A percentile compares a stretch with the other conserved stretches of the same genome.
Evolutionary conservation across 2,329 filamentous ascomycete species (phyloP).

Genomic region (Paraphaeosphaeria minitans): DNA sequence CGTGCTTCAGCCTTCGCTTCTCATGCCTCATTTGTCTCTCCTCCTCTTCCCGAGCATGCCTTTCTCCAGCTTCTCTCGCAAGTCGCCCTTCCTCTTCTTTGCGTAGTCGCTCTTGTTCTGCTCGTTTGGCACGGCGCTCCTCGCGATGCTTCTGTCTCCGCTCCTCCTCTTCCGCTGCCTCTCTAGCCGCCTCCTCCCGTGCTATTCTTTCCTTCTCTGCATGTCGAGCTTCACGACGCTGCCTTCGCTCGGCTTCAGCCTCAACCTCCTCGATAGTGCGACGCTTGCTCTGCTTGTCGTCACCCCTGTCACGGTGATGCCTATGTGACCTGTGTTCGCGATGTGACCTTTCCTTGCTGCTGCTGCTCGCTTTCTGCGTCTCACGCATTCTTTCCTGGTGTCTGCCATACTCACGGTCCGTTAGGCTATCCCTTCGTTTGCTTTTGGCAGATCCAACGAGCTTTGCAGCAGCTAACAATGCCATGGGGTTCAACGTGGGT

Average conservation of each 20-base stretch:
- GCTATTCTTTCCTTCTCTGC: conserved; percentile 34
- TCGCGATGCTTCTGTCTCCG: conserved; percentile 34
- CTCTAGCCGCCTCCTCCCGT: conserved; percentile 32
- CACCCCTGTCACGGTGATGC: conserved; percentile 32
- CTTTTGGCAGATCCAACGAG: conserved; percentile 26
- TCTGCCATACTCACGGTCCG: conserved; percentile 32
- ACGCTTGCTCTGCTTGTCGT: conserved; percentile 37
- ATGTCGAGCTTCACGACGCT: conserved; percentile 35
- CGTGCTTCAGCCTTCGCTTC: conserved; percentile 27
- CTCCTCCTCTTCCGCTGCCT: conserved; percentile 28
- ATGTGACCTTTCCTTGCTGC: conserved; percentile 35
- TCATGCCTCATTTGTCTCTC: conserved; percentile 35
- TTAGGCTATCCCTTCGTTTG: conserved; percentile 41
- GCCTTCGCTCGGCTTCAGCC: conserved; percentile 32
- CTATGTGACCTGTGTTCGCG: conserved; percentile 35
- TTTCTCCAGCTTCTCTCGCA: conserved; percentile 13
- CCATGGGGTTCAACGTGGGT: conserved; percentile 24
- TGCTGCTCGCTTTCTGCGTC: conserved; percentile 28
- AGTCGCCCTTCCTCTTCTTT: conserved; percentile 26
- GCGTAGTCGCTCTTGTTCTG: conserved; percentile 27
- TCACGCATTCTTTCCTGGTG: conserved; percentile 29
- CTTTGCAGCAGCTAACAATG: conserved; percentile 28
- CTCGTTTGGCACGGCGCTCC: conserved; percentile 22
- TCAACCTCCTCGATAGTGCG: conserved; percentile 32
- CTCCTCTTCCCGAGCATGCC: conserved; percentile 31